Evolutionary conservation across 371 early-diverging fungal genomes (phyloP).

Genomic region (Apophysomyces ossiformis): DNA sequence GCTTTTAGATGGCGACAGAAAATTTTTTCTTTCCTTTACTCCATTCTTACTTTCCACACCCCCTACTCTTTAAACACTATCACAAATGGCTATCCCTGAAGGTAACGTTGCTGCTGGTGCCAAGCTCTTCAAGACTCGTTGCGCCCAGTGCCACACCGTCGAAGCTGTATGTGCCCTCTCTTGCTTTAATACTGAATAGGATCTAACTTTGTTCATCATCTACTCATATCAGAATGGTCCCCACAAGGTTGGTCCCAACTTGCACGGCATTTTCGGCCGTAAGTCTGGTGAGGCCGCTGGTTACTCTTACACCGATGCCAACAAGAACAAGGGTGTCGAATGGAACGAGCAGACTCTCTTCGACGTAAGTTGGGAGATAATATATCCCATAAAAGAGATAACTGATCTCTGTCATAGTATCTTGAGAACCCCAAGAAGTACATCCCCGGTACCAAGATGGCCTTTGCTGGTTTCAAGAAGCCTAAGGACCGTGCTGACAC

Average conservation of each 20-base stretch:
- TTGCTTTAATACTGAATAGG: not conserved
- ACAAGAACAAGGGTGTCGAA: slow-evolving; percentile 83
- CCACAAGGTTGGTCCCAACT: slow-evolving; percentile 97
- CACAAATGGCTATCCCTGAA: slow-evolving; percentile 31
- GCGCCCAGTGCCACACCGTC: slow-evolving; percentile 98
- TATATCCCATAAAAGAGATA: no score
- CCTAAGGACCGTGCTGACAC: slow-evolving; percentile 89
- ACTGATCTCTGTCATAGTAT: slow-evolving; percentile 44
- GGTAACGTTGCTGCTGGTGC: slow-evolving; percentile 79
- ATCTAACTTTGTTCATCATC: not conserved
- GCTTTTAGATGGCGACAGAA: not conserved
- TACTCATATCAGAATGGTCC: slow-evolving; percentile 65
- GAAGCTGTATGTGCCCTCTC: slow-evolving; percentile 68
- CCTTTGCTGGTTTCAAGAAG: slow-evolving; percentile 98
- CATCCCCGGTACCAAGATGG: slow-evolving; percentile 98
- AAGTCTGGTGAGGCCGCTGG: slow-evolving; percentile 87
- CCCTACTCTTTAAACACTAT: slow-evolving; percentile 24
- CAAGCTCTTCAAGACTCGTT: slow-evolving; percentile 99
- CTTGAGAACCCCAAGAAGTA: slow-evolving; percentile 98
- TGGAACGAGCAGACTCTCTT: slow-evolving; percentile 91
- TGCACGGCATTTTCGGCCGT: slow-evolving; percentile 92
- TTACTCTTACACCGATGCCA: slow-evolving; percentile 94
- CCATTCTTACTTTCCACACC: slow-evolving; percentile 23
- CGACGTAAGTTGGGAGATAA: slow-evolving; percentile 39
- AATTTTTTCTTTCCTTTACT: slow-evolving; percentile 25